These are phyloP conservation scores for Lodderomyces jiufengensis DNA, from an alignment of 1,139 yeast genomes.

Conservation along the genomic window DNA sequence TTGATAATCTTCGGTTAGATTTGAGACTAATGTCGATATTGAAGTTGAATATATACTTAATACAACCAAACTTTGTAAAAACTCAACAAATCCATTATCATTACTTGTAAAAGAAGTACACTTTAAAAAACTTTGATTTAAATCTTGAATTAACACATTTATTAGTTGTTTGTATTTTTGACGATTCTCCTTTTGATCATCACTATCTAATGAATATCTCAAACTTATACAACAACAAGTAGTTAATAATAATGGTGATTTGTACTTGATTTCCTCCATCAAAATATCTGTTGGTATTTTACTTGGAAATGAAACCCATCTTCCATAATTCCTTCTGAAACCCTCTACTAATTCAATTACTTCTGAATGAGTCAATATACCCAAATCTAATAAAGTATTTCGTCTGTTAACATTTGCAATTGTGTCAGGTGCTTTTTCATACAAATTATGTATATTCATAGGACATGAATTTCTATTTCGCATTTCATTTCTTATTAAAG, in stretches of 20 bases:
- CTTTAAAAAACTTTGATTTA: constrained; percentile 35
- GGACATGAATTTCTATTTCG: not conserved
- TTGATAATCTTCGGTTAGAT: constrained; percentile 8
- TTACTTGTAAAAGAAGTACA: constrained; percentile 20
- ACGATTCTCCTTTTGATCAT: constrained; percentile 12
- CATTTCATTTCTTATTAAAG: constrained; percentile 34
- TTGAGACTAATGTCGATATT: constrained; percentile 44
- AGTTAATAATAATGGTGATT: constrained; percentile 62
- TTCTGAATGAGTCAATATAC: constrained; percentile 49
- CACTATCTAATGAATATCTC: constrained; percentile 38
- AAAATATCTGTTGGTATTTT: constrained; percentile 47
- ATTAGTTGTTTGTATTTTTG: constrained; percentile 24
- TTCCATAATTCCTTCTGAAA: constrained; percentile 65
- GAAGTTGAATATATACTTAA: constrained; percentile 60
- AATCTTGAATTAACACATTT: constrained; percentile 37
- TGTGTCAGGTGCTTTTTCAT: not conserved
- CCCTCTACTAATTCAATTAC: constrained; percentile 50
- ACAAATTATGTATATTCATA: not conserved
- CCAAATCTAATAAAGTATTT: constrained; percentile 44
- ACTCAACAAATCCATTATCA: constrained; percentile 46
- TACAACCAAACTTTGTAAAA: constrained; percentile 61
- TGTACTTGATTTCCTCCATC: constrained; percentile 47
- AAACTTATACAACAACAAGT: constrained; percentile 62
- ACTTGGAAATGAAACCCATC: constrained; percentile 76
- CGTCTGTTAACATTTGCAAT: not conserved